Conservation (phyloP, 225 moss, liverwort and hornwort genomes). For the Ulota crispa region DNA sequence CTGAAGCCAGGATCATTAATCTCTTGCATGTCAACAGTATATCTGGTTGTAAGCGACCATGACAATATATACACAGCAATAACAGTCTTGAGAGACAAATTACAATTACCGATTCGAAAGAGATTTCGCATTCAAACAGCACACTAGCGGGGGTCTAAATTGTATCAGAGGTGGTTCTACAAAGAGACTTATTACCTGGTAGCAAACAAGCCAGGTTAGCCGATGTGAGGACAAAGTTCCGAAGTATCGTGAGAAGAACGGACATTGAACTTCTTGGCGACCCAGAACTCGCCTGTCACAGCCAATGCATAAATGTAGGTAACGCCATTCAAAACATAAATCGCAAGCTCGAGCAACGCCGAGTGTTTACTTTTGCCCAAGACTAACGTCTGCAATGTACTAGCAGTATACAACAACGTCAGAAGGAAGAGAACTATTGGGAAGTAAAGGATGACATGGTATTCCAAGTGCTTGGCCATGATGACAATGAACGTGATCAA, state of each 20-base stretch:
- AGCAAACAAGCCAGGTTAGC: slow-evolving; percentile 16
- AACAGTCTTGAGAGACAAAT: not conserved
- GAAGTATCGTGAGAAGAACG: slow-evolving; percentile 27
- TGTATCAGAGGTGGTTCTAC: not conserved
- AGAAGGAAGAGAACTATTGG: slow-evolving; percentile 32
- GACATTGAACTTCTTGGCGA: slow-evolving; percentile 21
- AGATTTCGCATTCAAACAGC: not conserved
- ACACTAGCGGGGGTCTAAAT: not conserved
- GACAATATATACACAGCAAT: not conserved
- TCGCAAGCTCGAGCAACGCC: slow-evolving; percentile 35
- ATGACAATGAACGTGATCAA: slow-evolving; percentile 29
- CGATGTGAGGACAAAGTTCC: slow-evolving; percentile 40
- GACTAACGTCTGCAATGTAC: slow-evolving; percentile 41
- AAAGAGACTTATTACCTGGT: not conserved
- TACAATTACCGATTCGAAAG: not conserved
- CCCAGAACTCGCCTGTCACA: slow-evolving; percentile 39
- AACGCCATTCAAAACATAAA: slow-evolving; percentile 34
- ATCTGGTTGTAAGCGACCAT: not conserved
- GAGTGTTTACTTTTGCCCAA: slow-evolving; percentile 37
- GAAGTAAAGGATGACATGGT: slow-evolving; percentile 23
- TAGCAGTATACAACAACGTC: slow-evolving; percentile 32
- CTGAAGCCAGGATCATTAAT: not conserved
- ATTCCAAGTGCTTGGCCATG: slow-evolving; percentile 39
- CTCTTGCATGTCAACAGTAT: not conserved
- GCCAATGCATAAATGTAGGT: slow-evolving; percentile 36